Percentiles rank a stretch among this genome's conserved stretches.
Evolutionary conservation across 2,329 filamentous ascomycete species (phyloP).

Genomic region (Pestalotiopsis fici): DNA sequence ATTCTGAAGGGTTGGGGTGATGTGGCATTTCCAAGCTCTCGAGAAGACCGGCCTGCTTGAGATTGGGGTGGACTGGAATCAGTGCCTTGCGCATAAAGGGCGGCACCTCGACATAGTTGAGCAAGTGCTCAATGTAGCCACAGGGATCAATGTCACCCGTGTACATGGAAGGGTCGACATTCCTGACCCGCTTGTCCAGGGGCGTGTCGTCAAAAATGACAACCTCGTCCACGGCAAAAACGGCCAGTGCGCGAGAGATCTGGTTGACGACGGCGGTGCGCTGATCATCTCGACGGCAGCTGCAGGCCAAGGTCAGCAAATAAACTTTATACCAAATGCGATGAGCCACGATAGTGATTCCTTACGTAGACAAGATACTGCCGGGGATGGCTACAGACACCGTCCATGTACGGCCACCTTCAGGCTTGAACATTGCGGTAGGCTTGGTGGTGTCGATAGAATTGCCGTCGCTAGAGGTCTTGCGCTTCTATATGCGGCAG

Average conservation of each 20-base stretch:
- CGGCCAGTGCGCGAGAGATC: slow-evolving; percentile 77
- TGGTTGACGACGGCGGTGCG: slow-evolving; percentile 72
- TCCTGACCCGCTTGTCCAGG: slow-evolving; percentile 41
- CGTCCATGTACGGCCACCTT: slow-evolving; percentile 68
- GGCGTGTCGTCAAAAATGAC: slow-evolving; percentile 76
- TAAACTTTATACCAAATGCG: too few relatives aligned
- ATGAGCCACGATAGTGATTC: not conserved
- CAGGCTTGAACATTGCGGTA: slow-evolving; percentile 67
- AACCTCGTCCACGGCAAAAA: slow-evolving; percentile 84
- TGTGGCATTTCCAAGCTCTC: slow-evolving; percentile 84
- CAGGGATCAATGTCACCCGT: slow-evolving; percentile 75
- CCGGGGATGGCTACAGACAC: slow-evolving; percentile 77
- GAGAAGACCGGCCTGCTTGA: slow-evolving; percentile 71
- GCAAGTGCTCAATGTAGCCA: slow-evolving; percentile 77
- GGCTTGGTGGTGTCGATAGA: slow-evolving; percentile 64
- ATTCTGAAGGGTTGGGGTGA: slow-evolving; percentile 75
- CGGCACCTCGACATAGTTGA: slow-evolving; percentile 82
- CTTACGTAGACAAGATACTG: slow-evolving; percentile 74
- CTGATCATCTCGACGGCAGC: slow-evolving; percentile 72
- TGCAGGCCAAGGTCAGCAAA: slow-evolving; percentile 32
- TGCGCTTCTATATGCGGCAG: slow-evolving; percentile 45
- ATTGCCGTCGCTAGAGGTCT: slow-evolving; percentile 42
- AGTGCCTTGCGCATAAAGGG: slow-evolving; percentile 77
- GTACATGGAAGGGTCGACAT: slow-evolving; percentile 53
- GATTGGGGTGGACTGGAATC: slow-evolving; percentile 78